Base-by-base conservation (phyloP, 495 filamentous ascomycete genomes). In the Talaromyces nanjingensis region DNA sequence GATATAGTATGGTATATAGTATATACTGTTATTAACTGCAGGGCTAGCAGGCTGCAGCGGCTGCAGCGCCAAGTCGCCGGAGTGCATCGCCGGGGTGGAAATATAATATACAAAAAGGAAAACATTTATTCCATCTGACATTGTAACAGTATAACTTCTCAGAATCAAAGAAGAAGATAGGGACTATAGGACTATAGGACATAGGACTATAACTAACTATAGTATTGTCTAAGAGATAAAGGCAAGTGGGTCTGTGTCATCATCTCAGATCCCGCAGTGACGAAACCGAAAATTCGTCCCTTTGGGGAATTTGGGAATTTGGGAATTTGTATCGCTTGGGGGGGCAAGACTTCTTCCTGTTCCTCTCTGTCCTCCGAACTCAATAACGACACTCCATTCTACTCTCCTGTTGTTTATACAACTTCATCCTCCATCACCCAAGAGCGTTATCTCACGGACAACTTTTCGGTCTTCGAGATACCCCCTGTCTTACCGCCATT, bases 1-100 rank as follows among this genome's bases (percentile, higher is more conserved):
- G 79, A 70, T 61, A 14, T 8, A 24, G 22, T 18, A 18, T n/a
- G n/a, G 5, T 66, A 59, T 34, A 14, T 60, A 49, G 3, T 27
- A 42, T 49, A 20, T 27, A 27, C 7, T 8, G 18, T 12, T 54
- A 27, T 12, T 54, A 14, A 24, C 12, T 3, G 27, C 37, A 24
- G 22, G 55, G 33, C 25, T 59, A 33, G n/a, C n/a, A n/a, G n/a
- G n/a, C n/a, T n/a, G 29, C 25, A 18, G 25, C 57, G 29, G 33
- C 55, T 58, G 55, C 49, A 53, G 49, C 49, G 49, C 9, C 53
- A 29, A 54, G 27, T 29, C 14, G 53, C 53, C 24, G 9, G 53
- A 29, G 53, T 56, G 11, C 11, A 56, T 56, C 24, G 11, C 22
- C 0, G 22, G 24, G 22, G 0, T 9, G 37, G 9, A 42, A 5